Evolutionary conservation across 2,329 filamentous ascomycete species (phyloP).

Genomic region (Parasarocladium wereldwijsianum): DNA sequence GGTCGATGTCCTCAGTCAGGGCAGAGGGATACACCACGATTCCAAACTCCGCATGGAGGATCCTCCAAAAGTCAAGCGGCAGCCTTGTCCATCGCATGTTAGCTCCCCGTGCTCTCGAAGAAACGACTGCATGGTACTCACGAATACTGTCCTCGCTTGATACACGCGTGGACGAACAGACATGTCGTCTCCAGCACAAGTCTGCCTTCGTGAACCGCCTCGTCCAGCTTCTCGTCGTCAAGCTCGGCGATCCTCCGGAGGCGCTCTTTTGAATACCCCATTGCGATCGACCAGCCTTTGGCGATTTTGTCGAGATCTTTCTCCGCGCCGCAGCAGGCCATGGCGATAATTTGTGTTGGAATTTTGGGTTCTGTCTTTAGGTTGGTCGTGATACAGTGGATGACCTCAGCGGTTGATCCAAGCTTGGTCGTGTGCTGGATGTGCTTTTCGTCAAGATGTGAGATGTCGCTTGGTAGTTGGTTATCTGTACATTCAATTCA

Average conservation of each 20-base stretch:
- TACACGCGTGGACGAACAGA: constrained; percentile 22
- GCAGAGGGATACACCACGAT: constrained; percentile 26
- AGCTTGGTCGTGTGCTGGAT: too few species aligned
- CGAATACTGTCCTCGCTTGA: constrained; percentile 22
- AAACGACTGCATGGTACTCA: too few species aligned
- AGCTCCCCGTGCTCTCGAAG: too few species aligned
- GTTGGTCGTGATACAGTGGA: neutral
- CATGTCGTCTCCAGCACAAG: constrained; percentile 23
- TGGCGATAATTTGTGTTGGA: too few species aligned
- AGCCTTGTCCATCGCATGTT: constrained; percentile 11
- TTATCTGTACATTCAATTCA: too few species aligned
- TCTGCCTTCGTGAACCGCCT: constrained; percentile 16
- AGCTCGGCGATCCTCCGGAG: constrained; percentile 17
- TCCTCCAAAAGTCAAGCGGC: constrained; percentile 22
- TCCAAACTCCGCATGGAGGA: constrained; percentile 22
- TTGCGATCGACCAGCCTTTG: constrained; percentile 23
- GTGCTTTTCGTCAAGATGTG: neutral
- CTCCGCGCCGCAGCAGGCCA: constrained; percentile 12
- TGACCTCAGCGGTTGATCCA: too few species aligned
- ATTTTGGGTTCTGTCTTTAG: neutral
- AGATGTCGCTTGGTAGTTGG: too few species aligned
- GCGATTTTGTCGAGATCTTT: constrained; percentile 18
- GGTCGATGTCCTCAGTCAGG: constrained; percentile 19
- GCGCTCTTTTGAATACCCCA: constrained; percentile 19
- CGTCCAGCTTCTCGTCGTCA: constrained; percentile 17